phyloP scores from a whole-genome alignment of 2,329 filamentous ascomycete species.

The Eurotiales sp. region DNA sequence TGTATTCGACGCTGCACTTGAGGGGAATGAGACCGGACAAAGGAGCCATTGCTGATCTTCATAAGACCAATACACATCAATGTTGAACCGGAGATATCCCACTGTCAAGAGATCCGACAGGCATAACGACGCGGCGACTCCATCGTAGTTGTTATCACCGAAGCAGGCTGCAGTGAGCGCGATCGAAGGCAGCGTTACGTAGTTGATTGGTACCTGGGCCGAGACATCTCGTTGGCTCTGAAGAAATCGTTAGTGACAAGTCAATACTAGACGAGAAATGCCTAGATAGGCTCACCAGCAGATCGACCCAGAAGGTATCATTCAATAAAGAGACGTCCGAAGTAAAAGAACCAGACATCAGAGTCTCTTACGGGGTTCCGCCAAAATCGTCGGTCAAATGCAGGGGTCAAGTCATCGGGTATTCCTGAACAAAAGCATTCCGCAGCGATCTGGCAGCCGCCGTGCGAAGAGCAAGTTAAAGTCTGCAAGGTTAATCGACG shows the following conservation, averaged over 20 bases:
- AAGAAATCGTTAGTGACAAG: background rate
- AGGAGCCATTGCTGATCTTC: slow-evolving; percentile 54
- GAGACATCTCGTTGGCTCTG: slow-evolving; percentile 62
- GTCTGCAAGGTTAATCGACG: too few species aligned
- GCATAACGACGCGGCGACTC: slow-evolving; percentile 50
- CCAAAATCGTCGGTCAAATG: background rate
- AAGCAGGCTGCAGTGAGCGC: slow-evolving; percentile 60
- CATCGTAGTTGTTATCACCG: slow-evolving; percentile 50
- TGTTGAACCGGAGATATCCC: slow-evolving; percentile 55
- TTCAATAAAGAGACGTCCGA: slow-evolving; percentile 12
- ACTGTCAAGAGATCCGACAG: slow-evolving; percentile 60
- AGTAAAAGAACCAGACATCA: slow-evolving; percentile 14
- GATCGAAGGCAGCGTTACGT: slow-evolving; percentile 55
- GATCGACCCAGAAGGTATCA: slow-evolving; percentile 14
- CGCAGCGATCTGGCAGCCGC: background rate
- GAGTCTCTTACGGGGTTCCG: background rate
- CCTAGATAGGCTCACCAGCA: slow-evolving; percentile 3
- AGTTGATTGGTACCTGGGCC: slow-evolving; percentile 60
- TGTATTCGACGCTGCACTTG: slow-evolving; percentile 17
- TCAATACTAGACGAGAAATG: background rate
- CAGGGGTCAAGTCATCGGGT: background rate
- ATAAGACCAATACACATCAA: slow-evolving; percentile 64
- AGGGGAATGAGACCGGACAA: slow-evolving; percentile 56
- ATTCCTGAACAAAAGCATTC: background rate
- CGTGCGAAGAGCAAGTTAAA: too few species aligned